Conservation (phyloP, 129 eudicot species). For the Smallanthus sonchifolius region DNA sequence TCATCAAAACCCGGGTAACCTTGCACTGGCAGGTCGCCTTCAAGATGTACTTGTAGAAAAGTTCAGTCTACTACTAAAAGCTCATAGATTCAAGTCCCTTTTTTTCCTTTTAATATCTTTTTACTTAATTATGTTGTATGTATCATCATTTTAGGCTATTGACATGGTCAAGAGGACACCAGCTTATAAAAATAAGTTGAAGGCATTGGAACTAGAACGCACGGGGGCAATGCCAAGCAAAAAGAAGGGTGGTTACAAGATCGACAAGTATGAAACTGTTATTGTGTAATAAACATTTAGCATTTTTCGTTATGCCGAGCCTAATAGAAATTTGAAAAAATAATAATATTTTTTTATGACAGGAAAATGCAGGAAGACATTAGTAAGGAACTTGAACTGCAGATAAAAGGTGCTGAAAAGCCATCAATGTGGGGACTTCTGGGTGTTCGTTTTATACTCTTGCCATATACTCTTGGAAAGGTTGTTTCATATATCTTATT, state of each 20-base stretch:
- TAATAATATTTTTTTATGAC: slow-evolving; percentile 12
- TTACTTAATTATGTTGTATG: background rate
- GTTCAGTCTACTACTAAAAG: background rate
- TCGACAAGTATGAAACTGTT: slow-evolving; percentile 68
- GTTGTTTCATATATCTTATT: slow-evolving; percentile 24
- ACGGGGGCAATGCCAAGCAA: slow-evolving; percentile 71
- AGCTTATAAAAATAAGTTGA: slow-evolving; percentile 82
- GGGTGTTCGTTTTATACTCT: slow-evolving; percentile 74
- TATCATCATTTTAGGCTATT: slow-evolving; percentile 57
- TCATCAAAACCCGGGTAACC: no score
- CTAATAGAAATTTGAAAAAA: background rate
- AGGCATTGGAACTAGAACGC: slow-evolving; percentile 86
- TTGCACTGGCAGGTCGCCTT: background rate
- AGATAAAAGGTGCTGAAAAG: slow-evolving; percentile 95
- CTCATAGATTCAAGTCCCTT: background rate
- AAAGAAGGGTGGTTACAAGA: slow-evolving; percentile 77
- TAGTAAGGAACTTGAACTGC: slow-evolving; percentile 92
- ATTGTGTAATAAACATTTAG: background rate
- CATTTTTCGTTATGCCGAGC: background rate
- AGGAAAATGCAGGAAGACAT: slow-evolving; percentile 79
- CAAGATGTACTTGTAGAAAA: background rate
- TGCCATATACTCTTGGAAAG: slow-evolving; percentile 88
- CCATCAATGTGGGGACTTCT: slow-evolving; percentile 88
- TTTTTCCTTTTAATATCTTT: background rate
- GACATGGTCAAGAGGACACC: slow-evolving; percentile 98